Evolutionary conservation across 176 grass and related monocot genomes (phyloP), one percentile per base, ranked within the genome.

Genomic region (Zea luxurians): DNA sequence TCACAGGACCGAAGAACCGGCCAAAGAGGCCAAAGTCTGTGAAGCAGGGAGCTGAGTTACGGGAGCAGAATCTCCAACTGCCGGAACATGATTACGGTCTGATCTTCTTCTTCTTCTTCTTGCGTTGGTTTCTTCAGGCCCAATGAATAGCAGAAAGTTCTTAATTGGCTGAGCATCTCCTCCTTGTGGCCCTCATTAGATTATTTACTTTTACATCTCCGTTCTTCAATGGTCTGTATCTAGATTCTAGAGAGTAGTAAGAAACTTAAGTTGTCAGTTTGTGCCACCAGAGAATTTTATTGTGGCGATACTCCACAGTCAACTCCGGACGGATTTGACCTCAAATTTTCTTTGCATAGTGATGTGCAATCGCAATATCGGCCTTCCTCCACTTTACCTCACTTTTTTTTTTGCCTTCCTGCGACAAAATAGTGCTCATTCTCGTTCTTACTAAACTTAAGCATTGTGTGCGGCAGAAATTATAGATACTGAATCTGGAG

Each of bases 1-100:
- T 53, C n/a, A n/a, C 45, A 68, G 80, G 69, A 37, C 7, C 47
- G 4, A 88, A 78, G 61, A 88, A 68, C 52, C 75, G 52, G 4
- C 60, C 37, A 5, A 83, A 83, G 71, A 67, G 20, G 70, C 34
- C 47, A 1, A 66, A 2, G 61, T 13, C 57, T 11, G 37, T 0
- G 7, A 73, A 54, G 80, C 46, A 44, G 57, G 80, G 47, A 17
- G 37, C 44, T 17, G 60, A 66, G 12, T 4, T 4, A 8, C 37
- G 8, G 1, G 71, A 63, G 49, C 48, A 86, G 48, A 46, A 57
- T 74, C 1, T 60, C 13, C 34, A 74, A 3, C 44, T 64, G 20
- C 5, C 1, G 16, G 75, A 61, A 62, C 61, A 54, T 42, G 75
- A 62, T 7, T 62, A 9, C 1, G 49, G 5, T 61, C 48, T 37